Evolutionary conservation across 2,329 filamentous ascomycete species (phyloP).

Genomic region (Paraconiothyrium sp.): DNA sequence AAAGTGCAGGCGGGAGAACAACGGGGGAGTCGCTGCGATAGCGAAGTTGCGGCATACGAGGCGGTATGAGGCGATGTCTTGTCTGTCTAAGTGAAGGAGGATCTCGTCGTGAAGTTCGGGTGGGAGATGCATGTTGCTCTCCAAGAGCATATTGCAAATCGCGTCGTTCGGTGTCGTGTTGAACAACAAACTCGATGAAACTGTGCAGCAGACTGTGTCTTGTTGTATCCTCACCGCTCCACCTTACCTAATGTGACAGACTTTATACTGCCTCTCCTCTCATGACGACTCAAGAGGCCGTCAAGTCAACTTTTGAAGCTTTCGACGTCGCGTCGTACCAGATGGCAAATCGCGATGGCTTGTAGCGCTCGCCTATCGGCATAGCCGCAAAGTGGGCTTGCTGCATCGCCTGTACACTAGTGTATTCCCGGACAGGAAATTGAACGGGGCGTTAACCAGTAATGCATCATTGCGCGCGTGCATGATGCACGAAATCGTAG

Average conservation of each 20-base stretch:
- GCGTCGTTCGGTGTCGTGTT: not conserved
- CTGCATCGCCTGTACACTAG: not conserved
- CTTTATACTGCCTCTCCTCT: not conserved
- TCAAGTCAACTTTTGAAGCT: not conserved
- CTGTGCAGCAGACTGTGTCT: not conserved
- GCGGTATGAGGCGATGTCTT: conserved; percentile 1
- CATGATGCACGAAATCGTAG: conserved; percentile 4
- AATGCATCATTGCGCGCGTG: not conserved
- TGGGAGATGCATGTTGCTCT: conserved; percentile 4
- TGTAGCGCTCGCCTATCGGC: not conserved
- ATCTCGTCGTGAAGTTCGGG: conserved; percentile 11
- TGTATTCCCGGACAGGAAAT: not conserved
- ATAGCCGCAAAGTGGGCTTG: not conserved
- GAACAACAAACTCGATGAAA: not conserved
- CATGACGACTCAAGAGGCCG: not conserved
- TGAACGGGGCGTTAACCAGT: not conserved
- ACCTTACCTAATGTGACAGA: not conserved
- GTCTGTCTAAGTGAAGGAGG: conserved; percentile 3
- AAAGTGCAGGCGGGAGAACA: conserved; percentile 11
- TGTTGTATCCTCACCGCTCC: not conserved
- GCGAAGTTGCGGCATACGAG: conserved; percentile 10
- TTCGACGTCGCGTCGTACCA: not conserved
- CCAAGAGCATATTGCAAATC: not conserved
- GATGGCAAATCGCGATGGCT: not conserved
- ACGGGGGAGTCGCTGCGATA: not conserved